Conservation (phyloP, 2,329 filamentous ascomycete species). For the Fusarium keratoplasticum region DNA sequence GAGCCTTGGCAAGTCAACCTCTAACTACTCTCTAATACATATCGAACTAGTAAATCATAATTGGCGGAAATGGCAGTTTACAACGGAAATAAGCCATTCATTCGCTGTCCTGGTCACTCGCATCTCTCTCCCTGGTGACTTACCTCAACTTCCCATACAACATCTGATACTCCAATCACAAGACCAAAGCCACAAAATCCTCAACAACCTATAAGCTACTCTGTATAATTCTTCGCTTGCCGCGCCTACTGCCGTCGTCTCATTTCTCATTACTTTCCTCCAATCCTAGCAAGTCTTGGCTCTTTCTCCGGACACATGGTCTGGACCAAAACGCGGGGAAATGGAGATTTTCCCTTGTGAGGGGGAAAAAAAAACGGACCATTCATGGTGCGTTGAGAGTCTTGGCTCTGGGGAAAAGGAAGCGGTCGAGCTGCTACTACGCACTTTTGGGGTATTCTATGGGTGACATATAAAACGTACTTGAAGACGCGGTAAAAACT, state of each 20-base stretch:
- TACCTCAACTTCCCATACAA: not conserved
- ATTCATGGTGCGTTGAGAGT: slow-evolving; percentile 36
- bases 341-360: slow-evolving; percentile 35
- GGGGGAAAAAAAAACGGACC: slow-evolving; percentile 34
- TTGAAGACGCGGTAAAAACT: slow-evolving; percentile 27
- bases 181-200: not conserved
- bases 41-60: not conserved
- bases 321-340: slow-evolving; percentile 42
- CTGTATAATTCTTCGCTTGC: slow-evolving; percentile 5
- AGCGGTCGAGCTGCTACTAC: not conserved
- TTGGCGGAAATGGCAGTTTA: not conserved
- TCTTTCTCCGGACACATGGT: not conserved
- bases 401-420: slow-evolving; percentile 28
- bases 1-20: not conserved
- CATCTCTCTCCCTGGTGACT: not conserved
- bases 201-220: slow-evolving; percentile 18
- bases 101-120: not conserved
- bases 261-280: not conserved
- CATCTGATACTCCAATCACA: slow-evolving; percentile 8
- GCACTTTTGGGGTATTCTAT: not conserved
- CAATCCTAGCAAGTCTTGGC: slow-evolving; percentile 9
- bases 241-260: slow-evolving; percentile 9
- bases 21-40: not conserved
- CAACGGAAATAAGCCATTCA: not conserved
- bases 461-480: slow-evolving; percentile 23